These are phyloP conservation scores for Cryptosporidium muris DNA, from an alignment of 169 alveolate species.

Conservation along the genomic window DNA sequence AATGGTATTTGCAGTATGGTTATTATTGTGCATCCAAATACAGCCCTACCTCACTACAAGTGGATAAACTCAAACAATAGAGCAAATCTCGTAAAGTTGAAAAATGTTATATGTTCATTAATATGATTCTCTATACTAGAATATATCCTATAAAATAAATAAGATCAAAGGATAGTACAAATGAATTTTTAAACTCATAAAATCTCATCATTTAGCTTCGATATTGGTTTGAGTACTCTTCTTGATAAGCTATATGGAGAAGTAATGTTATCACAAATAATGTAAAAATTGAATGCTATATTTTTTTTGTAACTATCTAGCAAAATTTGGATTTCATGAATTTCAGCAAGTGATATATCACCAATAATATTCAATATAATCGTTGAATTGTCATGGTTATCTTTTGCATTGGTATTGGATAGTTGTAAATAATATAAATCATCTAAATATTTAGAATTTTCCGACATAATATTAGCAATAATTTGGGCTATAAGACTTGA, in stretches of 20 bases:
- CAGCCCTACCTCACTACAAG: conserved; percentile 52
- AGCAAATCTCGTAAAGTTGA: conserved; percentile 16
- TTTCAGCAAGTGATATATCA: conserved; percentile 12
- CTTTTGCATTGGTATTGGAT: not conserved
- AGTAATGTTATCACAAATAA: conserved; percentile 18
- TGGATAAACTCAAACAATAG: conserved; percentile 52
- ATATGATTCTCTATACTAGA: not conserved
- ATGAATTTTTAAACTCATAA: not conserved
- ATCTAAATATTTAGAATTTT: no score
- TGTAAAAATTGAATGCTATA: not conserved
- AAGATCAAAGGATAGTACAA: not conserved
- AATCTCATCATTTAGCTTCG: not conserved
- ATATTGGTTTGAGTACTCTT: not conserved
- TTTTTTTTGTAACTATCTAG: not conserved
- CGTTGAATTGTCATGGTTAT: not conserved
- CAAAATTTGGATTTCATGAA: conserved; percentile 19
- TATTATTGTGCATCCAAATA: conserved; percentile 32
- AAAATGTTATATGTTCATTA: conserved; percentile 41
- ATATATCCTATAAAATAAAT: not conserved
- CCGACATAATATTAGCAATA: no score
- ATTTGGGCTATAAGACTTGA: no score
- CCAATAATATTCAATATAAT: conserved; percentile 34
- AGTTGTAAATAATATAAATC: conserved; percentile 6
- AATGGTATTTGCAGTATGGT: conserved; percentile 33
- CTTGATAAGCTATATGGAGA: conserved; percentile 3